Evolutionary conservation across 106 monocot species (phyloP), one percentile per base, ranked within the genome.

Genomic region (Dioscorea zingiberensis): DNA sequence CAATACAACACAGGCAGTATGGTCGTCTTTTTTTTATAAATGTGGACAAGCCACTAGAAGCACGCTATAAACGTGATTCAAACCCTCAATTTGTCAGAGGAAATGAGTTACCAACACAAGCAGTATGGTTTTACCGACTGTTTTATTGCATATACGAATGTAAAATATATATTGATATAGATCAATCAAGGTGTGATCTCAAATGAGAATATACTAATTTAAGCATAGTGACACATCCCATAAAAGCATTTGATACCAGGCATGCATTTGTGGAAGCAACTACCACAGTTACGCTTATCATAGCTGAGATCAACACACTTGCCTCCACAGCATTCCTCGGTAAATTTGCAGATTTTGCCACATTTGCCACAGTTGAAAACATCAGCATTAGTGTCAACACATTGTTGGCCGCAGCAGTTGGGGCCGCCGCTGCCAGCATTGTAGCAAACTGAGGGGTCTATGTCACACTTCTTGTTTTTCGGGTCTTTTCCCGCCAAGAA

Each of bases 161-260:
- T 38, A 38, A 10, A 38, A 38, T 30, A 30, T 30, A 30, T 38
- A 38, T 6, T 10, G 6, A 38, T 38, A 38, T 38, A 38, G 6
- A 2, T 38, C 0, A 38, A 38, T 38, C 38, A 38, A n/a, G n/a
- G n/a, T 38, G 38, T 38, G 38, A 38, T 38, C 10, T 38, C 38
- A 38, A 55, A 55, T 2, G 22, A n/a, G 4, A 55, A 55, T 7
- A 12, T 15, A 55, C 14, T 7, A 19, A 19, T 11, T 54, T 63
- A 72, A 1, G 63, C 71, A 30, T 72, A 72, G 54, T 63, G 21
- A 23, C 71, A 72, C 54, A 72, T 8, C 6, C 71, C 71, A 23
- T 22, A 63, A 54, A 63, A 1, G 32, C 71, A 72, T 19, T 22
- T 6, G 3, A 61, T 27, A 15, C 61, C 61, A 22, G 38, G 54